phyloP scores from a whole-genome alignment of 495 filamentous ascomycete genomes.

The Aspergillus heteromorphus region DNA sequence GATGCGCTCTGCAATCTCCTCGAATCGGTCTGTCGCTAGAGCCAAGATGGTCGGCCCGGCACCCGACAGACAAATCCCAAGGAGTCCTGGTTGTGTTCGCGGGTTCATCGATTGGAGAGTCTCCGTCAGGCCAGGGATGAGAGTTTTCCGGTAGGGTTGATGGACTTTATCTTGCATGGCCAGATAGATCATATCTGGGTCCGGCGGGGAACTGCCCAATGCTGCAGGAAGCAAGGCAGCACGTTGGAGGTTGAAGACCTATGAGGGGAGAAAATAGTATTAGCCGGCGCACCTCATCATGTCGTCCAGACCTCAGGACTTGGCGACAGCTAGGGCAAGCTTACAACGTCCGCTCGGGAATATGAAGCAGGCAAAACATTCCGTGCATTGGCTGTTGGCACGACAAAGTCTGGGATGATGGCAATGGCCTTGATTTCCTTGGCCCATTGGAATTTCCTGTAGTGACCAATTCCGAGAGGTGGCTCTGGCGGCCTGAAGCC shows the following conservation, averaged over 20 bases:
- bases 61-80: constrained; percentile 89
- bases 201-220: constrained; percentile 80
- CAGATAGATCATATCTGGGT: constrained; percentile 85
- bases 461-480: constrained; percentile 86
- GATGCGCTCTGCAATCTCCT: constrained; percentile 72
- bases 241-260: constrained; percentile 92
- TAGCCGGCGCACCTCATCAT: no score
- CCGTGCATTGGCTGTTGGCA: constrained; percentile 81
- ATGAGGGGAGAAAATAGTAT: neutral
- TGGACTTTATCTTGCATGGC: constrained; percentile 98
- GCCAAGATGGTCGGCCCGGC: constrained; percentile 93
- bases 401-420: constrained; percentile 91
- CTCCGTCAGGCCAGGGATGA: constrained; percentile 89
- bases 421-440: constrained; percentile 90
- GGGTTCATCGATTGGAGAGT: constrained; percentile 84
- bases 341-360: constrained; percentile 69
- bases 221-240: constrained; percentile 82
- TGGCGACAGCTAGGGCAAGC: constrained; percentile 16
- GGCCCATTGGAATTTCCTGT: constrained; percentile 86
- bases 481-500: constrained; percentile 78
- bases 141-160: constrained; percentile 82
- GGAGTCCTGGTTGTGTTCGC: constrained; percentile 73
- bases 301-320: neutral
- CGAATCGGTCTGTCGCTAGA: constrained; percentile 81
- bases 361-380: constrained; percentile 75